Evolutionary conservation across 2,329 filamentous ascomycete genomes (phyloP).

Genomic region (Pseudohalonectria lignicola): DNA sequence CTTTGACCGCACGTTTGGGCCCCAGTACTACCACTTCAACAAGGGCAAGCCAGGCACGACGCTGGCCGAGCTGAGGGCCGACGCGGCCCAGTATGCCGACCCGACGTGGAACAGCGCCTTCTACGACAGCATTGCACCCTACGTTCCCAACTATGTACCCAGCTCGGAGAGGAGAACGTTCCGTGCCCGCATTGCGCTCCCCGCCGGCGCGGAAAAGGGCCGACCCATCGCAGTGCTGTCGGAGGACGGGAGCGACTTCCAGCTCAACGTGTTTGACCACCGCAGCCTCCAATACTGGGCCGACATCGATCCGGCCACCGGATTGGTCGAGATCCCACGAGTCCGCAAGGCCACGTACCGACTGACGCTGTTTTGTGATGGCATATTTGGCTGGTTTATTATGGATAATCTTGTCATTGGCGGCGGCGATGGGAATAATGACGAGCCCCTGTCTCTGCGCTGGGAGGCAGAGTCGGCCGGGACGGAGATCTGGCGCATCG

Average conservation of each 20-base stretch:
- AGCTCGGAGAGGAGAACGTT: too few relatives aligned
- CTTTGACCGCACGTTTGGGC: constrained; percentile 55
- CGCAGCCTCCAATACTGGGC: too few relatives aligned
- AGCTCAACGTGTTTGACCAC: too few relatives aligned
- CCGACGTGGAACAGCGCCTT: constrained; percentile 48
- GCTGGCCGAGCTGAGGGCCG: constrained; percentile 35
- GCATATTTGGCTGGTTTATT: constrained; percentile 40
- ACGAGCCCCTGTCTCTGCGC: constrained; percentile 17
- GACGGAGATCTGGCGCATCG: constrained; percentile 50
- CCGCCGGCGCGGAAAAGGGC: too few relatives aligned
- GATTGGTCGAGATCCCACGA: too few relatives aligned
- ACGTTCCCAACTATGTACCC: constrained; percentile 46
- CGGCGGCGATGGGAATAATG: constrained; percentile 26
- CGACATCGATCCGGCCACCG: too few relatives aligned
- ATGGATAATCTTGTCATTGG: constrained; percentile 36
- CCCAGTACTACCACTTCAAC: constrained; percentile 54
- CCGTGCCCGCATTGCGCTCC: too few relatives aligned
- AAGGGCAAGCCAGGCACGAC: constrained; percentile 32
- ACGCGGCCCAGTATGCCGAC: constrained; percentile 41
- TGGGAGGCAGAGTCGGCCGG: constrained; percentile 47
- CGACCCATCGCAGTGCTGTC: too few relatives aligned
- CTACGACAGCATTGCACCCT: constrained; percentile 51
- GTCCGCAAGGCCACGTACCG: constrained; percentile 48
- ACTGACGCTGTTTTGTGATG: constrained; percentile 50
- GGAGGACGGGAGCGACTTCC: too few relatives aligned